Evolutionary conservation across 495 filamentous ascomycete genomes (phyloP).

Genomic region (Penicillium odoratum): DNA sequence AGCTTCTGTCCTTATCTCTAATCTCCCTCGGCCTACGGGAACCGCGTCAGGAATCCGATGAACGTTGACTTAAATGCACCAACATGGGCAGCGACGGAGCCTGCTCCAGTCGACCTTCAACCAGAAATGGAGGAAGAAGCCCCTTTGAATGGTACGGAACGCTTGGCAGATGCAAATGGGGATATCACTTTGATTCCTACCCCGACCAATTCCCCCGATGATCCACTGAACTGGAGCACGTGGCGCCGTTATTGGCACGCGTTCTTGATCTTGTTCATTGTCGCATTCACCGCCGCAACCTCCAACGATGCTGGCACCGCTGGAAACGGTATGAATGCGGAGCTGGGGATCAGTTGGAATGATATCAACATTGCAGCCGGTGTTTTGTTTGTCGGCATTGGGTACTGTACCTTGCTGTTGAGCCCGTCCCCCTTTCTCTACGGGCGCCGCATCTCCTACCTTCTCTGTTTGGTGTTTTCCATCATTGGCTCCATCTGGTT

Average conservation of each 20-base stretch:
- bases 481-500: constrained; percentile 29
- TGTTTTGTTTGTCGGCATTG: constrained; percentile 29
- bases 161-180: constrained; percentile 15
- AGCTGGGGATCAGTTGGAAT: constrained; percentile 25
- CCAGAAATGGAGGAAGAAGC: constrained; percentile 2
- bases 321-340: constrained; percentile 24
- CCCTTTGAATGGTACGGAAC: constrained; percentile 18
- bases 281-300: constrained; percentile 29
- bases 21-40: not conserved
- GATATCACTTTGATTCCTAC: constrained; percentile 51
- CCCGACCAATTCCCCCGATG: constrained; percentile 50
- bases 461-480: constrained; percentile 25
- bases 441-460: constrained; percentile 25
- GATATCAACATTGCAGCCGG: constrained; percentile 28
- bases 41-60: not conserved
- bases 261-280: constrained; percentile 23
- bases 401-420: constrained; percentile 24
- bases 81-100: constrained; percentile 9
- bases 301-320: constrained; percentile 31
- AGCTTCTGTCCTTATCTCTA: constrained; percentile 6
- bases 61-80: constrained; percentile 4
- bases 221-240: constrained; percentile 54
- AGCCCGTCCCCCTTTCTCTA: constrained; percentile 27
- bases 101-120: constrained; percentile 8
- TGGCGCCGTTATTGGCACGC: constrained; percentile 41